Evolutionary conservation across 164 flowering plant genomes (phyloP).

Genomic region (Kalanchoe fedtschenkoi): DNA sequence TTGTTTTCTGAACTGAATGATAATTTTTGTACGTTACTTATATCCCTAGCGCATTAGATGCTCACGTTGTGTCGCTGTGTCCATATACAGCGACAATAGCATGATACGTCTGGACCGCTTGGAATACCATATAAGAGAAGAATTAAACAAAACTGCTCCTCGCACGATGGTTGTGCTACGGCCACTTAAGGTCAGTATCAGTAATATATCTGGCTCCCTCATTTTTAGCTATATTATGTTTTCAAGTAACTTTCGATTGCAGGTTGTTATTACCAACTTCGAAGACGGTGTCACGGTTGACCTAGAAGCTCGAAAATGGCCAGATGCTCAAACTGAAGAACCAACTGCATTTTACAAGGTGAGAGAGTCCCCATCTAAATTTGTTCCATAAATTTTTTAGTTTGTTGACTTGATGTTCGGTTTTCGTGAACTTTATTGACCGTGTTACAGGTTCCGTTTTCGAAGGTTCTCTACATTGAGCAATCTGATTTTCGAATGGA

Average conservation of each 20-base stretch:
- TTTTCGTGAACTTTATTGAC: not conserved
- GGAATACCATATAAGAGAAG: conserved; percentile 89
- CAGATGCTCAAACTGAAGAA: conserved; percentile 57
- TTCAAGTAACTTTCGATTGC: conserved; percentile 9
- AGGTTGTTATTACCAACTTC: too few relatives aligned
- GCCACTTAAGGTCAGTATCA: conserved; percentile 67
- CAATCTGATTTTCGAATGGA: not conserved
- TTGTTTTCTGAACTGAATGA: conserved; percentile 9
- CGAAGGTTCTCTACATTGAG: not conserved
- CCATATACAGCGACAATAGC: conserved; percentile 60
- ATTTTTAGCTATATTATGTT: not conserved
- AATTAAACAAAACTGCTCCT: conserved; percentile 73
- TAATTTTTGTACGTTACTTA: not conserved
- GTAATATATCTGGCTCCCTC: conserved; percentile 4
- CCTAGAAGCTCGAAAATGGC: too few relatives aligned
- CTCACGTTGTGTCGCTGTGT: conserved; percentile 1
- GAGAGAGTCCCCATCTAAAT: conserved; percentile 3
- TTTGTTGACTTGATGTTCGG: not conserved
- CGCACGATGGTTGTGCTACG: conserved; percentile 83
- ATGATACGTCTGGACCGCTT: conserved; percentile 67
- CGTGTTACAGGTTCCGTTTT: conserved; percentile 48
- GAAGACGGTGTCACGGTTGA: too few relatives aligned
- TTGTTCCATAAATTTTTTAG: too few relatives aligned
- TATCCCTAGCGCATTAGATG: too few relatives aligned
- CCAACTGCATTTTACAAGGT: conserved; percentile 75